phyloP scores from a whole-genome alignment of 202 grass and related monocot genomes.

The Elaeis oleifera region DNA sequence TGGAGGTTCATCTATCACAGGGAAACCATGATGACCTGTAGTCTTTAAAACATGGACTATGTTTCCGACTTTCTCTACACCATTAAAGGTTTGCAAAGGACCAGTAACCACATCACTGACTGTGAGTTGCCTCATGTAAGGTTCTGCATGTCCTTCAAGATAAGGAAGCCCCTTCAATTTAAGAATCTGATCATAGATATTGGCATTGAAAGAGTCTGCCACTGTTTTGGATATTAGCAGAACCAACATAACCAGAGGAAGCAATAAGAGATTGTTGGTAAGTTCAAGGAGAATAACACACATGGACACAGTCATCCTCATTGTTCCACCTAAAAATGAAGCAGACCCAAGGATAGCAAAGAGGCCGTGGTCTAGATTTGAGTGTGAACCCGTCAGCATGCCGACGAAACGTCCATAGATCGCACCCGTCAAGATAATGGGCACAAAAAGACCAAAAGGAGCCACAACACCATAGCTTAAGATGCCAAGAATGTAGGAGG shows the following conservation, averaged over 20 bases:
- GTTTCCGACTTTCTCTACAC: conserved; percentile 67
- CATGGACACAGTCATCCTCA: conserved; percentile 78
- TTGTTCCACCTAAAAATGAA: conserved; percentile 79
- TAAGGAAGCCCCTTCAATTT: conserved; percentile 68
- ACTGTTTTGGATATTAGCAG: conserved; percentile 80
- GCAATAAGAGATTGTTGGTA: conserved; percentile 84
- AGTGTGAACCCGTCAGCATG: conserved; percentile 43
- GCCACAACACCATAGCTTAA: conserved; percentile 91
- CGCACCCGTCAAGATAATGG: conserved; percentile 86
- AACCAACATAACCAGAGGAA: conserved; percentile 84
- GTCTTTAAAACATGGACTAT: conserved; percentile 58
- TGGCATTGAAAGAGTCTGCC: conserved; percentile 81
- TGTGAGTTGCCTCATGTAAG: conserved; percentile 86
- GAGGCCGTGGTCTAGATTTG: conserved; percentile 77
- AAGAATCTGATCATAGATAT: conserved; percentile 82
- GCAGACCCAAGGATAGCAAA: conserved; percentile 79
- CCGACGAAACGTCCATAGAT: conserved; percentile 70
- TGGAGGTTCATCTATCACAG: conserved; percentile 75
- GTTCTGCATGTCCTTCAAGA: conserved; percentile 77
- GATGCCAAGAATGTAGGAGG: conserved; percentile 65
- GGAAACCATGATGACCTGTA: conserved; percentile 79
- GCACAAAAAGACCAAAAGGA: conserved; percentile 73
- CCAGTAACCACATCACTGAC: conserved; percentile 62
- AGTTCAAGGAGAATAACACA: conserved; percentile 83
- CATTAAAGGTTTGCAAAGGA: conserved; percentile 49